A percentile compares a stretch with the other conserved stretches of the same genome.
These are phyloP conservation scores for Penicillium longicatenatum DNA, from an alignment of 495 filamentous ascomycete species.

Conservation along the genomic window DNA sequence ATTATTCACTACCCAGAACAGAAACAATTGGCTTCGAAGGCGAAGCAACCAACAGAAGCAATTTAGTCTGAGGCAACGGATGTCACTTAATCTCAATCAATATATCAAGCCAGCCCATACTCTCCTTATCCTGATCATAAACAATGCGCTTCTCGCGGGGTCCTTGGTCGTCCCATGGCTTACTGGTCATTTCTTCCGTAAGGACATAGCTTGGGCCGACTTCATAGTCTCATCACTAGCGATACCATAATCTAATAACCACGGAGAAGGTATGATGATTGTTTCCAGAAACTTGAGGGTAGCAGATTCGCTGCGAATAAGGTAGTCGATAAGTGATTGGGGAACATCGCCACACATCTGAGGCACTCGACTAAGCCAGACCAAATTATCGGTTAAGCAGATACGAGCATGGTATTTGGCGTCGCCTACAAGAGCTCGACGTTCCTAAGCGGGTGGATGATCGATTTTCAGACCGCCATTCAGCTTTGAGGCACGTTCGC, in stretches of 20 bases:
- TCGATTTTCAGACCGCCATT: conserved; percentile 11
- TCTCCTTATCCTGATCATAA: conserved; percentile 23
- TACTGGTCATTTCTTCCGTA: conserved; percentile 39
- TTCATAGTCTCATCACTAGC: conserved; percentile 25
- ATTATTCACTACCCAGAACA: conserved; percentile 24
- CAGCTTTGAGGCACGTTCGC: conserved; percentile 15
- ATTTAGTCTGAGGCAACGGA: conserved; percentile 28
- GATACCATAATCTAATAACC: conserved; percentile 16
- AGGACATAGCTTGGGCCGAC: conserved; percentile 41
- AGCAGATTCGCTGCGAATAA: conserved; percentile 31
- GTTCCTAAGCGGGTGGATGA: conserved; percentile 12
- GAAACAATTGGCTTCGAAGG: conserved; percentile 9
- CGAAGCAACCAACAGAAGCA: conserved; percentile 17
- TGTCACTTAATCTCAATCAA: conserved; percentile 37
- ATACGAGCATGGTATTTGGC: conserved; percentile 27
- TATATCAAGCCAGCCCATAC: conserved; percentile 37
- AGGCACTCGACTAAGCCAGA: conserved; percentile 20
- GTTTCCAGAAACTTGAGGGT: conserved; percentile 33
- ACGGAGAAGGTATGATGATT: conserved; percentile 21
- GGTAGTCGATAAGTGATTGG: conserved; percentile 23
- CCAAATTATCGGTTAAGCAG: conserved; percentile 10
- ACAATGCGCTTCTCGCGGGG: conserved; percentile 11
- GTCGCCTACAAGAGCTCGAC: conserved; percentile 23
- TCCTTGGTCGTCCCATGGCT: conserved; percentile 25
- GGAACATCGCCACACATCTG: conserved; percentile 17